phyloP scores from a whole-genome alignment of 2,329 filamentous ascomycete genomes.

The Sporothrix curviconia region DNA sequence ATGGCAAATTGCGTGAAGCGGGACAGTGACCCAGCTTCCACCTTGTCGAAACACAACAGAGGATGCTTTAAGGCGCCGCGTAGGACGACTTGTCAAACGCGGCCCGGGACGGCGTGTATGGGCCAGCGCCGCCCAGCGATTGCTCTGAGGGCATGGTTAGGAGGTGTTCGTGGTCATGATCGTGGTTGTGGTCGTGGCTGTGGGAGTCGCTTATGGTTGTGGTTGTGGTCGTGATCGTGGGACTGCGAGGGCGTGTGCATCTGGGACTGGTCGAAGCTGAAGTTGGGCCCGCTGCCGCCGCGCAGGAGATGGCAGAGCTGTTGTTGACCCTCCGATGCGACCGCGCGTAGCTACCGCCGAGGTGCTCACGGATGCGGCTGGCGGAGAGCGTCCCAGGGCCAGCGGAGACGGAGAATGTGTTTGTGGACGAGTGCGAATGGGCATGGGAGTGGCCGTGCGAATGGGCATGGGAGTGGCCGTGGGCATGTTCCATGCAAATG shows the following conservation, averaged over 20 bases:
- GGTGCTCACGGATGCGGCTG: conserved; percentile 18
- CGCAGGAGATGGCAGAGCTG: conserved; percentile 17
- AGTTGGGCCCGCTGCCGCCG: conserved; percentile 25
- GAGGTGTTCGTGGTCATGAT: conserved; percentile 21
- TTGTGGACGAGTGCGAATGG: conserved; percentile 28
- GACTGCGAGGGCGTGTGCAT: conserved; percentile 23
- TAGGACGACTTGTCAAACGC: conserved; percentile 27
- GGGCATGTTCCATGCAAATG: too few species aligned
- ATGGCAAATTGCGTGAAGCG: conserved; percentile 67
- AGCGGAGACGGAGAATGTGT: conserved; percentile 34
- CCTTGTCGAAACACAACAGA: conserved; percentile 26
- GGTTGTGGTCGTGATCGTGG: conserved; percentile 18
- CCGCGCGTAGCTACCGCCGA: conserved; percentile 8
- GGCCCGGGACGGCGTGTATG: conserved; percentile 28
- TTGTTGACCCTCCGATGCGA: conserved; percentile 22
- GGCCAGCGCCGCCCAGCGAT: conserved; percentile 26
- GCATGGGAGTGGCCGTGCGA: conserved; percentile 18
- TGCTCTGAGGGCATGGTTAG: conserved; percentile 23
- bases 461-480: too few species aligned
- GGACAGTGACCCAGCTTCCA: conserved; percentile 47
- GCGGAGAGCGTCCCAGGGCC: conserved; percentile 31
- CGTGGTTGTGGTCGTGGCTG: conserved; percentile 17
- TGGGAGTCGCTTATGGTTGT: conserved; percentile 6
- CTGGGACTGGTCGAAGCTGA: conserved; percentile 17
- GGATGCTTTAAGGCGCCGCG: conserved; percentile 24